Conservation (phyloP, 495 filamentous ascomycete species). For the Penicillium paxilli region DNA sequence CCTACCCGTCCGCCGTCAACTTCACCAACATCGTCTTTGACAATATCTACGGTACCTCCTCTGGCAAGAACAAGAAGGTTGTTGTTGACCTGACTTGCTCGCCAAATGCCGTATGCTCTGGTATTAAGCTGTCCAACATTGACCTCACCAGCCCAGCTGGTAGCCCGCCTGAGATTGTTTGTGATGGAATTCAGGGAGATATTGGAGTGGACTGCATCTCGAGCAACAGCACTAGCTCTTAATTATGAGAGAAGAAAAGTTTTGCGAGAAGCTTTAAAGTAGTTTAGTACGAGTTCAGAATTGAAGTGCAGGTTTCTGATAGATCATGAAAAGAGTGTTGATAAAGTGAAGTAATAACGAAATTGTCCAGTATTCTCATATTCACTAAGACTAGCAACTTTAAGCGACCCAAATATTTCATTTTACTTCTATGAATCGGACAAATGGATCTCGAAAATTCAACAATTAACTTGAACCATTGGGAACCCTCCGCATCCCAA, state of each 20-base stretch:
- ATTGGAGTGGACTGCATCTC: slow-evolving; percentile 46
- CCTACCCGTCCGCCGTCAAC: slow-evolving; percentile 54
- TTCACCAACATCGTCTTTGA: slow-evolving; percentile 55
- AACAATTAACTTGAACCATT: no score
- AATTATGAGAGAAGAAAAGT: not conserved
- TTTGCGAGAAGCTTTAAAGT: no score
- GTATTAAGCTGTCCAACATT: slow-evolving; percentile 52
- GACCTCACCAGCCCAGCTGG: slow-evolving; percentile 50
- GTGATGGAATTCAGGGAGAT: slow-evolving; percentile 51
- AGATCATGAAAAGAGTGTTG: no score
- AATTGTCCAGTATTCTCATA: no score
- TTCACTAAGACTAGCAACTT: no score
- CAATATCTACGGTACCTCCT: slow-evolving; percentile 55
- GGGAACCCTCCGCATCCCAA: not conserved
- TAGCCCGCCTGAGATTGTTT: slow-evolving; percentile 45
- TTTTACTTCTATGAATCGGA: not conserved
- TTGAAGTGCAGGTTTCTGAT: no score
- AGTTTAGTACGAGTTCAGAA: no score
- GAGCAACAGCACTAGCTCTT: not conserved
- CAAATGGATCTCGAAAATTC: not conserved
- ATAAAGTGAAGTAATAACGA: no score
- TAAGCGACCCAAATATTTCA: not conserved
- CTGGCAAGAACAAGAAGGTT: slow-evolving; percentile 48
- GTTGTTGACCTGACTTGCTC: slow-evolving; percentile 54
- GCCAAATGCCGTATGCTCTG: slow-evolving; percentile 53